phyloP scores from a whole-genome alignment of 345 rosid species.

The Litchi chinensis region DNA sequence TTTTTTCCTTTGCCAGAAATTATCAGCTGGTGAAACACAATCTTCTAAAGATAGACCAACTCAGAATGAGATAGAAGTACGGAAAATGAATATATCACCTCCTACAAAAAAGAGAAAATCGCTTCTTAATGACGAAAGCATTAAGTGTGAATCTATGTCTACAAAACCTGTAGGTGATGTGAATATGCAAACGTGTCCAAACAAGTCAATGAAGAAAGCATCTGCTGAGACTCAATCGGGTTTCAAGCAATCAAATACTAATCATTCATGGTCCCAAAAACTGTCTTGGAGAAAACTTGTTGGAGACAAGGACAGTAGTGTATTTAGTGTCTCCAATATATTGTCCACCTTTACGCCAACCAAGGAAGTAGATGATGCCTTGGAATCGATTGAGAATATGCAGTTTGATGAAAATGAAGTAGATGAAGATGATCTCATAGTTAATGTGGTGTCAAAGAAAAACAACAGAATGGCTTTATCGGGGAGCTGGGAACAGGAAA shows the following conservation, averaged over 20 bases:
- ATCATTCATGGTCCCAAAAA: constrained; percentile 61
- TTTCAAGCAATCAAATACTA: constrained; percentile 33
- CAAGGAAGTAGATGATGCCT: constrained; percentile 34
- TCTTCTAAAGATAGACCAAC: constrained; percentile 28
- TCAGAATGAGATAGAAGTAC: constrained; percentile 25
- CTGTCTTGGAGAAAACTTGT: constrained; percentile 78
- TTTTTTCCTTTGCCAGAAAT: constrained; percentile 39
- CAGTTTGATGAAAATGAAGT: constrained; percentile 29
- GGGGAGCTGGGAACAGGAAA: constrained; percentile 9
- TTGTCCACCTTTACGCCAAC: constrained; percentile 33
- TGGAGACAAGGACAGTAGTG: constrained; percentile 40
- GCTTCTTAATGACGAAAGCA: constrained; percentile 28
- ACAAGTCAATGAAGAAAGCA: constrained; percentile 19
- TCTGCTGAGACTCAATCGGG: constrained; percentile 23
- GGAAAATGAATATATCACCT: constrained; percentile 28
- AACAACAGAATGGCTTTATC: constrained; percentile 11
- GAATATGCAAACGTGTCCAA: constrained; percentile 22
- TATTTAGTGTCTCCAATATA: constrained; percentile 49
- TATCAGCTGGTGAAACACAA: constrained; percentile 24
- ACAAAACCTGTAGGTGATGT: constrained; percentile 28
- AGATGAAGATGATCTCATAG: constrained; percentile 47
- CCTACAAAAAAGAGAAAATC: constrained; percentile 40
- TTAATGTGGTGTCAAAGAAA: constrained; percentile 38
- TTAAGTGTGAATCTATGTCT: constrained; percentile 32
- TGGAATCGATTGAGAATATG: constrained; percentile 27